Evolutionary conservation across 257 asterid genomes (phyloP).

Genomic region (Forsythia viridissima): DNA sequence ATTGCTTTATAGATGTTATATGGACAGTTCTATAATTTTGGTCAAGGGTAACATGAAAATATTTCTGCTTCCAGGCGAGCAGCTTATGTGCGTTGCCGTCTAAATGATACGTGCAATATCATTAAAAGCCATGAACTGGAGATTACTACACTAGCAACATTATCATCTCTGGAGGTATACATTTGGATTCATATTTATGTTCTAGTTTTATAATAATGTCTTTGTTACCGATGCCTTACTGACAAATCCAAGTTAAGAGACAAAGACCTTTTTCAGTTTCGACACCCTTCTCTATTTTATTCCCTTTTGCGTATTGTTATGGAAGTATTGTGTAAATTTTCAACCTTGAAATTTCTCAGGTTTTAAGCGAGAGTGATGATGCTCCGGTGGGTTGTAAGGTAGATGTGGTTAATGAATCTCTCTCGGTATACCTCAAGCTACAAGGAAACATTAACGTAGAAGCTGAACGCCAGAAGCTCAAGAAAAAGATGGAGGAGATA

Average conservation of each 20-base stretch:
- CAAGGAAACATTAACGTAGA: constrained; percentile 53
- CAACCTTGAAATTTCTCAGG: constrained; percentile 37
- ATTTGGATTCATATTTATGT: neutral
- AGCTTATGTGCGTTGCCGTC: constrained; percentile 75
- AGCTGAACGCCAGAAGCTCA: constrained; percentile 79
- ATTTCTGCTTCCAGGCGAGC: constrained; percentile 50
- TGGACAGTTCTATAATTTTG: neutral
- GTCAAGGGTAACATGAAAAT: neutral
- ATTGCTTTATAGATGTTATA: constrained; percentile 12
- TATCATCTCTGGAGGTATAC: constrained; percentile 70
- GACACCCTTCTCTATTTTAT: neutral
- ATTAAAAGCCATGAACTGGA: constrained; percentile 60
- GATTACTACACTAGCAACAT: constrained; percentile 74
- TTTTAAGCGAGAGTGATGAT: constrained; percentile 55
- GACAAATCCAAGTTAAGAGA: neutral
- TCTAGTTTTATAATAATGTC: neutral
- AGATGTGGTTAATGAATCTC: constrained; percentile 59
- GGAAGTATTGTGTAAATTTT: neutral
- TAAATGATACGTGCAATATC: constrained; percentile 40
- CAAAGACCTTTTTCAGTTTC: neutral
- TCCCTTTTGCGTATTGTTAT: neutral
- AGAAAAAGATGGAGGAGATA: constrained; percentile 74
- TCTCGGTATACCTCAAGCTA: constrained; percentile 61
- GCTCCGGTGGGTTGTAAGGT: constrained; percentile 74
- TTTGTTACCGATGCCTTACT: neutral